Evolutionary conservation across 2,329 filamentous ascomycete species (phyloP), one percentile per base, ranked within the genome.

Genomic region (Colletotrichum theobromicola): DNA sequence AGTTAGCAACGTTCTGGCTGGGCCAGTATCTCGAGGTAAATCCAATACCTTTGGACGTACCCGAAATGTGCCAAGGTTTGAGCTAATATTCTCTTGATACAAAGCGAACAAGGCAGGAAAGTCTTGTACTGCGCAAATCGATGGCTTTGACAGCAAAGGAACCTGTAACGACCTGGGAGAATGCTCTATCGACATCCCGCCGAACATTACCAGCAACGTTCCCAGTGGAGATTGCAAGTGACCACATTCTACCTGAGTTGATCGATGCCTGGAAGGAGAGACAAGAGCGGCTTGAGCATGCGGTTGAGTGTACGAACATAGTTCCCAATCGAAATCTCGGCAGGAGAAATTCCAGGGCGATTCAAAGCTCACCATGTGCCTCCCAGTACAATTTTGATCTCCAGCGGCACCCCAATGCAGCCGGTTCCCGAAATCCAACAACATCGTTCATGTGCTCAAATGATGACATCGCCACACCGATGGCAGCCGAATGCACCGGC

Each of bases 201-300:
- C 32, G 0, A 62, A 62, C n/a, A 62, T 62, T n/a, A 62, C 60
- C 18, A 62, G 30, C 60, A 62, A 62, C n/a, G 34, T 37, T 4
- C 60, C 60, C 2, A 42, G 60, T 15, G 60, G 35, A 2, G 60
- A 63, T 8, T 42, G 60, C 60, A 63, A 63, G 21, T 63, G 37
- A 63, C 2, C 0, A n/a, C n/a, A n/a, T n/a, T n/a, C 0, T 10
- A 2, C 16, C 18, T 0, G 18, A 12, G n/a, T n/a, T n/a, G n/a
- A n/a, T n/a, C n/a, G n/a, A n/a, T 18, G n/a, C 13, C 37, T 46
- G 2, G 26, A 60, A n/a, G 1, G 21, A 55, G 4, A 55, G 0
- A n/a, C 16, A 3, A n/a, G 18, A n/a, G 0, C 3, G 16, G 16
- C n/a, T 42, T n/a, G 16, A 9, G 18, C 1, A 42, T 2, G 4